Evolutionary conservation across 768 basidiomycete species (phyloP).

Genomic region (Lactarius vividus): DNA sequence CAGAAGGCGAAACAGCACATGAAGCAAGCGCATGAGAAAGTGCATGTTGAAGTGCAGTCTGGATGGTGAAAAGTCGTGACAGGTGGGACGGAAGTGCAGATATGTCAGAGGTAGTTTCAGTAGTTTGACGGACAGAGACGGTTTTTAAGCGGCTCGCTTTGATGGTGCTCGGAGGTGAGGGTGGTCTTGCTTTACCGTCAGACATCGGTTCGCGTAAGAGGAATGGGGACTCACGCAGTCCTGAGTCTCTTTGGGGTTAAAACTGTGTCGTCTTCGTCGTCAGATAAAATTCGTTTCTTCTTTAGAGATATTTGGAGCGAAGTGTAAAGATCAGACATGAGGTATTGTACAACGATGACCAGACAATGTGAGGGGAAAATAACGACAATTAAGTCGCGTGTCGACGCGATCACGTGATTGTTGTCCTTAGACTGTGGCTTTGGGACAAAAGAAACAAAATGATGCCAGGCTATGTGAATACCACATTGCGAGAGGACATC

Average conservation of each 20-base stretch:
- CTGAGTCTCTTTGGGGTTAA: slow-evolving; percentile 71
- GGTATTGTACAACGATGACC: slow-evolving; percentile 2
- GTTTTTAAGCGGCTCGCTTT: slow-evolving; percentile 33
- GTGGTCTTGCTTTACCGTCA: slow-evolving; percentile 42
- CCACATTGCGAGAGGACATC: background rate
- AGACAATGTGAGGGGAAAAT: background rate
- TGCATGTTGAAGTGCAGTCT: slow-evolving; percentile 75
- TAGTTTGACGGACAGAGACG: slow-evolving; percentile 21
- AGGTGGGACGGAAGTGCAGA: slow-evolving; percentile 53
- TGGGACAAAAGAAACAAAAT: too few species aligned
- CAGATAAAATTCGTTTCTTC: slow-evolving; percentile 60
- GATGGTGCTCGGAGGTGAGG: slow-evolving; percentile 55
- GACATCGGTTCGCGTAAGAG: slow-evolving; percentile 5
- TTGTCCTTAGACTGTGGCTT: background rate
- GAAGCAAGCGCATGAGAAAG: slow-evolving; percentile 84
- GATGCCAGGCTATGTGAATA: too few species aligned
- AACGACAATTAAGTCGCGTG: background rate
- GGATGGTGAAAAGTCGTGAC: slow-evolving; percentile 57
- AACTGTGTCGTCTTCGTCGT: slow-evolving; percentile 49
- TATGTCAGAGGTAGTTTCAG: slow-evolving; percentile 29
- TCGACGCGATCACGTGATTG: slow-evolving; percentile 27
- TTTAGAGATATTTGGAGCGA: slow-evolving; percentile 61
- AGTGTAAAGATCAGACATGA: slow-evolving; percentile 61
- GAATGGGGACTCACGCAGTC: slow-evolving; percentile 42
- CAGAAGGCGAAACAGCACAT: slow-evolving; percentile 70